These are phyloP conservation scores for Phylloboletellus chloephorus DNA, from an alignment of 1,284 basidiomycete species.

Conservation along the genomic window DNA sequence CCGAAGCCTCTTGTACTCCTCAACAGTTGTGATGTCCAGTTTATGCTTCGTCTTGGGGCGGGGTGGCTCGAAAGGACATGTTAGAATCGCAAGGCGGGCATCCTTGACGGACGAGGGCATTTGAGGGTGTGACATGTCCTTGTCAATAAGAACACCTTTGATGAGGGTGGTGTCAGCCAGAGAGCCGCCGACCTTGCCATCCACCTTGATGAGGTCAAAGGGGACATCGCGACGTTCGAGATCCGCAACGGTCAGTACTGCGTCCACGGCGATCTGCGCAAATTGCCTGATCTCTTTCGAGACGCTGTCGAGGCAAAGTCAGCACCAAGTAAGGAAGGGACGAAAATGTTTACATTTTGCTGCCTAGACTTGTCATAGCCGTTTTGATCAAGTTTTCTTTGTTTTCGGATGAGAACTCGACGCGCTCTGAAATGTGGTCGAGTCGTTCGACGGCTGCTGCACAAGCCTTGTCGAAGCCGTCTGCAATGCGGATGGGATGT, in stretches of 20 bases:
- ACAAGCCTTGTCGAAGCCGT: slow-evolving; percentile 96
- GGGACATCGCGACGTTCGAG: slow-evolving; percentile 92
- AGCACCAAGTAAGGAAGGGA: slow-evolving; percentile 4
- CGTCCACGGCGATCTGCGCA: slow-evolving; percentile 96
- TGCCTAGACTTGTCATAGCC: slow-evolving; percentile 93
- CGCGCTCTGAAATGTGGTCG: slow-evolving; percentile 87
- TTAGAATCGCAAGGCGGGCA: slow-evolving; percentile 93
- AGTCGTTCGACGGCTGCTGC: slow-evolving; percentile 85
- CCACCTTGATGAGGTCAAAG: slow-evolving; percentile 99
- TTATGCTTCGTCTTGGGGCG: slow-evolving; percentile 99
- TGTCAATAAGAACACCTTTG: slow-evolving; percentile 96
- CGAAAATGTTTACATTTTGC: slow-evolving; percentile 76
- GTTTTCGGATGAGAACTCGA: slow-evolving; percentile 80
- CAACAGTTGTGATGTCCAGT: slow-evolving; percentile 95
- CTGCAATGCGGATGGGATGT: slow-evolving; percentile 97
- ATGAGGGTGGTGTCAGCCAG: slow-evolving; percentile 92
- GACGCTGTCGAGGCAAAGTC: slow-evolving; percentile 53
- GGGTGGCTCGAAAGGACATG: slow-evolving; percentile 98
- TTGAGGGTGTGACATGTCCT: slow-evolving; percentile 98
- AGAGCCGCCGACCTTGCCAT: slow-evolving; percentile 97
- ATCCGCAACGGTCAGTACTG: slow-evolving; percentile 93
- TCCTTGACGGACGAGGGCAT: slow-evolving; percentile 90
- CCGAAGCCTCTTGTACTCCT: slow-evolving; percentile 93
- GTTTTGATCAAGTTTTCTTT: slow-evolving; percentile 89
- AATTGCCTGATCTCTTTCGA: slow-evolving; percentile 95